A percentile compares a stretch with the other conserved stretches of the same genome.
phyloP scores from a whole-genome alignment of 768 basidiomycete species.

The Leccinum longicurvipes region DNA sequence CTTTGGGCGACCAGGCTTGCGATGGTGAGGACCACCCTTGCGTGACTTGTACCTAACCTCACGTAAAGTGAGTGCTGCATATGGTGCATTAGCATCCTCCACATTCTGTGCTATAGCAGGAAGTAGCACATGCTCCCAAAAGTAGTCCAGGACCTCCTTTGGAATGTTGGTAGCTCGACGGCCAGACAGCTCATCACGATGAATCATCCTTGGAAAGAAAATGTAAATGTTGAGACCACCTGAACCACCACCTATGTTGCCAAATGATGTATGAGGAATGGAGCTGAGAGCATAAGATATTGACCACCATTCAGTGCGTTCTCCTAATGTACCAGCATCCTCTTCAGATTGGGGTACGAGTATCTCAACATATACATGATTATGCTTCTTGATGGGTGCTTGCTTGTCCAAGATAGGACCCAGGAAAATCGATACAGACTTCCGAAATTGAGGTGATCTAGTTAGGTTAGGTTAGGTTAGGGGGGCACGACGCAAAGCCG shows the following conservation, averaged over 20 bases:
- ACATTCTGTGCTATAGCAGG: neutral
- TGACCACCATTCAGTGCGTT: conserved; percentile 7
- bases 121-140: conserved; percentile 8
- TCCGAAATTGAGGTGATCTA: neutral
- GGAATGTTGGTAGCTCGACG: neutral
- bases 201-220: too few relatives aligned
- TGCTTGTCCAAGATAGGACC: neutral
- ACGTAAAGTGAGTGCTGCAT: neutral
- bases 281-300: neutral
- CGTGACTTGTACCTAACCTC: conserved; percentile 5
- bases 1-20: neutral
- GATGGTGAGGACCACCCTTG: neutral
- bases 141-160: conserved; percentile 9
- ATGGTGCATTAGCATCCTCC: neutral
- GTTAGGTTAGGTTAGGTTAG: too few relatives aligned
- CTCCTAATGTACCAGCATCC: neutral
- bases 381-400: conserved; percentile 13
- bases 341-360: conserved; percentile 10
- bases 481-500: too few relatives aligned
- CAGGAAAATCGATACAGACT: neutral
- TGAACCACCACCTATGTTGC: too few relatives aligned
- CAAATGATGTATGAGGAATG: neutral
- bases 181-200: neutral
- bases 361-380: conserved; percentile 16
- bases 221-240: too few relatives aligned